phyloP scores from a whole-genome alignment of 768 basidiomycete species.

The Pleurotus pulmonarius region DNA sequence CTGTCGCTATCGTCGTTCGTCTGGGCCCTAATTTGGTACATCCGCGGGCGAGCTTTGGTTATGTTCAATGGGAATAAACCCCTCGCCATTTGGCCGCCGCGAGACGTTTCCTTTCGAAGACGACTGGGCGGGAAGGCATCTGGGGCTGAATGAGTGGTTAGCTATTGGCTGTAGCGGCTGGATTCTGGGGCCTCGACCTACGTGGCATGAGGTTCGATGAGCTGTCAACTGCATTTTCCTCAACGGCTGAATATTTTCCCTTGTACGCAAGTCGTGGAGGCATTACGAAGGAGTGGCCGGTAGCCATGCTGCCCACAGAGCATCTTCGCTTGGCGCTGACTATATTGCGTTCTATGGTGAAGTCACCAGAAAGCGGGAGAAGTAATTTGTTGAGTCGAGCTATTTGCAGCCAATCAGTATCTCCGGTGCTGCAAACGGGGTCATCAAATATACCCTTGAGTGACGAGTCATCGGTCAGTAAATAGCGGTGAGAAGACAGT shows the following conservation, averaged over 20 bases:
- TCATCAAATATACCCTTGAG: conserved; percentile 27
- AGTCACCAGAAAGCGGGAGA: conserved; percentile 28
- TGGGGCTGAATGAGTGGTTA: neutral
- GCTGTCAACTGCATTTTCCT: neutral
- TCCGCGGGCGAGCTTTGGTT: neutral
- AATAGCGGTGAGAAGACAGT: conserved; percentile 30
- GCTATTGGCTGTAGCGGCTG: neutral
- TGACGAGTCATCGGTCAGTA: conserved; percentile 21
- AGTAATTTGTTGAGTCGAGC: conserved; percentile 29
- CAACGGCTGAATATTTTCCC: neutral
- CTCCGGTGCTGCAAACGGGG: neutral
- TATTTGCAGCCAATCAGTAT: neutral
- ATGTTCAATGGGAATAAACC: neutral
- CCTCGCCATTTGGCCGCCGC: neutral
- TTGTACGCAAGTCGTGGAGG: conserved; percentile 1
- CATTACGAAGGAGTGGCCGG: neutral
- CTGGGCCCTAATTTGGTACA: neutral
- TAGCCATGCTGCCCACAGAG: neutral
- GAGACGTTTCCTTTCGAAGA: neutral
- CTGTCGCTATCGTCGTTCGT: neutral
- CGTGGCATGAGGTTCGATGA: conserved; percentile 5
- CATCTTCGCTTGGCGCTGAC: conserved; percentile 3
- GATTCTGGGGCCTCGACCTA: neutral
- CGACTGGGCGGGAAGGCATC: conserved; percentile 5
- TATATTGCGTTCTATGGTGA: conserved; percentile 17